Base-by-base conservation (phyloP, 2,329 filamentous ascomycete genomes). In the Penicillium sumatraense region DNA sequence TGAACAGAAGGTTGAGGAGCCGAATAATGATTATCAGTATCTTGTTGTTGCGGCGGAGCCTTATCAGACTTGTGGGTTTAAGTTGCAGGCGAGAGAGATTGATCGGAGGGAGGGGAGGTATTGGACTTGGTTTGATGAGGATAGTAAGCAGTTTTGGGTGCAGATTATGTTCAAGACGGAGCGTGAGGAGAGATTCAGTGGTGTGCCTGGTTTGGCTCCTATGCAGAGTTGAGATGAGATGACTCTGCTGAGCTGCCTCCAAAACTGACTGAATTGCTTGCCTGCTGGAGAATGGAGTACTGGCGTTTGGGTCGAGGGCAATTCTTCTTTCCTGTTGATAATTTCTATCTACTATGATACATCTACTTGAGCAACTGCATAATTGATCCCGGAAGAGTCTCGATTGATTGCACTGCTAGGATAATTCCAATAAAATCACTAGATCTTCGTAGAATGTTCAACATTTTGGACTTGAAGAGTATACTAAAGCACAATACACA, bases 121-220 rank as follows among this genome's bases (percentile, higher is more conserved):
- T 75, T 99, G 93, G 84, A 89, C 86, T 51, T 98, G 93, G 87
- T 99, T 93, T 81, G 95, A 99, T 76, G 88, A 89, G 57, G 95
- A 99, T 74, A 87, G 89, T 60, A 96, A 96, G 81, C 93, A 98
- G 80, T 99, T 96, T 72, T 98, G 92, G 91, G 85, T 97, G 36
- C 95, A 98, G 81, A 84, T 99, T 62, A 90, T 98, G 81, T 99
- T 98, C 79, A 95, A 97, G 85, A 98, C 95, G 35, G 95, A 99
- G 81, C 86, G 95, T 61, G 95, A 98, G 78, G 93, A 97, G 82
- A 83, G 92, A 57, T 98, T 86, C 66, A 85, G 81, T 66, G 85
- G 84, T 65, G 86, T 88, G 40, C 86, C 86, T 31, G 86, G 86
- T 53, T 72, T 89, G 69, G 85, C 84, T 13, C 82, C 84, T 18